Evolutionary conservation across 768 basidiomycete species (phyloP).

Genomic region (Xerocomus spinulosus): DNA sequence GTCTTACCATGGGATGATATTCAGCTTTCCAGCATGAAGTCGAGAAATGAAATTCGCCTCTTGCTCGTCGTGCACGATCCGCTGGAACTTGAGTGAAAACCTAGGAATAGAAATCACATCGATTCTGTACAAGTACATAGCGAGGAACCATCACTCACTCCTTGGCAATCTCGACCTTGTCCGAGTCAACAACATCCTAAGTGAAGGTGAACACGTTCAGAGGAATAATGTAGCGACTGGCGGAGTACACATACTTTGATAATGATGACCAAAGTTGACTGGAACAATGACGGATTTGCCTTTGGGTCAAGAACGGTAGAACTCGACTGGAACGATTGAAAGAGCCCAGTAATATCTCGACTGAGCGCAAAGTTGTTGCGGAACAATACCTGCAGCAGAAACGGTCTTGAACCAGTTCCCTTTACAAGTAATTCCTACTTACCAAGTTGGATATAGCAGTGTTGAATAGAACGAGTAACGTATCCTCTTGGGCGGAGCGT

Average conservation of each 20-base stretch:
- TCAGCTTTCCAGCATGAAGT: slow-evolving; percentile 50
- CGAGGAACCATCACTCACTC: slow-evolving; percentile 38
- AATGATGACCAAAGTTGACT: slow-evolving; percentile 55
- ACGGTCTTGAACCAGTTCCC: background rate
- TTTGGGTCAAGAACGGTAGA: slow-evolving; percentile 54
- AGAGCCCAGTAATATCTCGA: slow-evolving; percentile 55
- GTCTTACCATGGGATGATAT: slow-evolving; percentile 53
- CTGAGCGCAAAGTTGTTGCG: slow-evolving; percentile 63
- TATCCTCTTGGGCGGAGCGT: slow-evolving; percentile 59
- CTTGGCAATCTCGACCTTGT: slow-evolving; percentile 51
- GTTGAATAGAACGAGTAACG: slow-evolving; percentile 59
- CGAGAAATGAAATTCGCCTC: slow-evolving; percentile 58
- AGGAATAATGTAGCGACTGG: background rate
- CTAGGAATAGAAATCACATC: slow-evolving; percentile 24
- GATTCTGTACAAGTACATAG: background rate
- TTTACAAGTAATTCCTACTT: slow-evolving; percentile 29
- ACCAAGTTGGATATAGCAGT: slow-evolving; percentile 63
- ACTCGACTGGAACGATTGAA: slow-evolving; percentile 60
- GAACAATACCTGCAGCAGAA: slow-evolving; percentile 47
- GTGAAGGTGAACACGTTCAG: background rate
- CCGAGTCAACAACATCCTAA: slow-evolving; percentile 61
- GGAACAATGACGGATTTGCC: slow-evolving; percentile 54
- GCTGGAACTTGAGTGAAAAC: slow-evolving; percentile 53
- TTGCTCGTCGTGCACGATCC: slow-evolving; percentile 60
- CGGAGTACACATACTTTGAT: slow-evolving; percentile 43